phyloP scores from a whole-genome alignment of 805 yeast genomes.

The Saccharomycopsis sp. region DNA sequence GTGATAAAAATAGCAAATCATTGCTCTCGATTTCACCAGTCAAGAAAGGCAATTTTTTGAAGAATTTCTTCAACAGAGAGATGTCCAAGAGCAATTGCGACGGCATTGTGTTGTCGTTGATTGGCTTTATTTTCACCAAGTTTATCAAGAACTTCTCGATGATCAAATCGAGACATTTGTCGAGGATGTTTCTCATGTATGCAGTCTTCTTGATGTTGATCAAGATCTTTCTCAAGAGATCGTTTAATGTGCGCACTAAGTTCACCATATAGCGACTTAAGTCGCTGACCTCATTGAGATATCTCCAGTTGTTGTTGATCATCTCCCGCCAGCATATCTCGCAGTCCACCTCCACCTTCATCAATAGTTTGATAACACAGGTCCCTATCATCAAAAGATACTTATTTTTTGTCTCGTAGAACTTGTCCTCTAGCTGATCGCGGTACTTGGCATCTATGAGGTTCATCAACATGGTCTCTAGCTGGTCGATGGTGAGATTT shows the following conservation, averaged over 20 bases:
- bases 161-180: conserved; percentile 62
- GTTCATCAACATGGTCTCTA: conserved; percentile 45
- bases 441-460: conserved; percentile 21
- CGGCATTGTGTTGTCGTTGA: conserved; percentile 40
- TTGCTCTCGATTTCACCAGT: conserved; percentile 23
- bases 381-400: conserved; percentile 53
- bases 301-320: conserved; percentile 67
- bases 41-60: conserved; percentile 23
- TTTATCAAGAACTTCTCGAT: conserved; percentile 49
- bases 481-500: conserved; percentile 66
- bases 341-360: conserved; percentile 53
- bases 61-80: conserved; percentile 47
- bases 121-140: conserved; percentile 58
- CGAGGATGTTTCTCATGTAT: conserved; percentile 67
- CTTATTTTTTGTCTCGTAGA: conserved; percentile 49
- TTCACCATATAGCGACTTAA: conserved; percentile 66
- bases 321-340: conserved; percentile 80
- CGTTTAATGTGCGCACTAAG: conserved; percentile 40
- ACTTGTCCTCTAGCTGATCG: conserved; percentile 37
- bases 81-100: conserved; percentile 79
- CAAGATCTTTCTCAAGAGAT: conserved; percentile 37
- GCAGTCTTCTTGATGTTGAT: conserved; percentile 60
- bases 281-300: conserved; percentile 56
- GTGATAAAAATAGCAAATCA: conserved; percentile 20
- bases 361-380: conserved; percentile 48